Evolutionary conservation across 164 flowering plant species (phyloP), one percentile per base, ranked within the genome.

Genomic region (Brasenia schreberi): DNA sequence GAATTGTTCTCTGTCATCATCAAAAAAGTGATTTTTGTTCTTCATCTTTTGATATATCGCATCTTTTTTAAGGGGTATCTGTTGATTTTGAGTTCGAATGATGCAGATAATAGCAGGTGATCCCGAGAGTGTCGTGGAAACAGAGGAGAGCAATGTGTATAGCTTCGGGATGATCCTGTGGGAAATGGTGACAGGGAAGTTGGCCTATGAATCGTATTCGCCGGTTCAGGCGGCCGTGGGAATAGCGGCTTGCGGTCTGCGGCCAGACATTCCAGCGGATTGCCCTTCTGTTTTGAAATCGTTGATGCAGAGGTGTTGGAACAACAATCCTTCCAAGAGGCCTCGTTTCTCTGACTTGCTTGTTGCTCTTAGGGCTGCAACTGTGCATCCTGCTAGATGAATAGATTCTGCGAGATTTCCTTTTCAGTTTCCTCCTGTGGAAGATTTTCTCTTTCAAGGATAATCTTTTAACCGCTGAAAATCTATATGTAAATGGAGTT

Each of bases 151-250:
- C 71, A 93, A 93, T 77, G 90, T 81, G 7, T 93, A 90, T 64
- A 93, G 98, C 70, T 89, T 80, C 56, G 98, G 97, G 43, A 93
- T 93, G 98, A 82, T 90, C 43, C 39, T 93, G 2, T 93, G 98
- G 98, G 98, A 93, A 81, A 85, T 87, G 91, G 80, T 93, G 64
- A 83, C 96, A 5, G 94, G 97, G 43, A 92, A 90, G 75, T 85
- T 87, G 43, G 97, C 98, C 5, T 93, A 93, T 72, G 70, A 83
- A 16, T 73, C 94, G 5, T 86, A 62, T 72, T 93, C 98, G 27
- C 98, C 98, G 0, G 97, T 93, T 67, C 98, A 93, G 69, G 98
- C 97, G 19, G 96, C 98, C 0, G 98, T 93, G 1, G 98, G 96
- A 5, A 90, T 93, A 58, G 98, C 98, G 9, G 97, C 98, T 14